Evolutionary conservation across 257 asterid genomes (phyloP), one percentile per base, ranked within the genome.

Genomic region (Nicotiana otophora): DNA sequence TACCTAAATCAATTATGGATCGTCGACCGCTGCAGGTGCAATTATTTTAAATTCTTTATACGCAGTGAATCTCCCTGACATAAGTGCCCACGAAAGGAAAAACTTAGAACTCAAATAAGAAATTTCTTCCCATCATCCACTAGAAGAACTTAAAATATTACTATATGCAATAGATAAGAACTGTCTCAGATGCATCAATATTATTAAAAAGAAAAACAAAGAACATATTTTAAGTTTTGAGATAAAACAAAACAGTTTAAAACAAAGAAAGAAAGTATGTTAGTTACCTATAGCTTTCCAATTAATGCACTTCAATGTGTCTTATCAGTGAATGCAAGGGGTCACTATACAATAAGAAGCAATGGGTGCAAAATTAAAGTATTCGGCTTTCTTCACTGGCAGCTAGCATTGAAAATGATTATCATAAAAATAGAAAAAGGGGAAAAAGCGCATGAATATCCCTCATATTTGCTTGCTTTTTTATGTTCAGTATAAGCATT

Each of bases 401-500:
- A 76, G 42, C 54, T 55, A n/a, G 74, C 76, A 51, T 6, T 84
- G 82, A 84, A 82, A 80, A 82, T 64, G 72, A 84, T 82, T 61
- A 77, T 78, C 74, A 76, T 85, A 83, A 83, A 20, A 17, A 83
- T 51, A 55, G 70, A 82, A 62, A 58, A 33, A 80, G 63, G 87
- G 34, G 3, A 83, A n/a, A 68, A 70, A 20, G 7, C 7, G 7
- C 60, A 70, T 11, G 33, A 20, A 23, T 23, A 23, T 20, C 60
- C 12, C 60, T 70, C 60, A 20, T 14, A 72, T 20, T 39, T 1
- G 48, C 48, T 42, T 42, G 0, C 0, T 7, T 42, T 42, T 42
- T 42, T 0, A 10, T 42, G 48, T 42, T 8, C 11, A 42, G 4
- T 42, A 42, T 42, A 2, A 4, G 3, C 2, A 9, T 42, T 42